Evolutionary conservation across 2,329 filamentous ascomycete genomes (phyloP), one percentile per base, ranked within the genome.

Genomic region (Sclerotinia spermophila): DNA sequence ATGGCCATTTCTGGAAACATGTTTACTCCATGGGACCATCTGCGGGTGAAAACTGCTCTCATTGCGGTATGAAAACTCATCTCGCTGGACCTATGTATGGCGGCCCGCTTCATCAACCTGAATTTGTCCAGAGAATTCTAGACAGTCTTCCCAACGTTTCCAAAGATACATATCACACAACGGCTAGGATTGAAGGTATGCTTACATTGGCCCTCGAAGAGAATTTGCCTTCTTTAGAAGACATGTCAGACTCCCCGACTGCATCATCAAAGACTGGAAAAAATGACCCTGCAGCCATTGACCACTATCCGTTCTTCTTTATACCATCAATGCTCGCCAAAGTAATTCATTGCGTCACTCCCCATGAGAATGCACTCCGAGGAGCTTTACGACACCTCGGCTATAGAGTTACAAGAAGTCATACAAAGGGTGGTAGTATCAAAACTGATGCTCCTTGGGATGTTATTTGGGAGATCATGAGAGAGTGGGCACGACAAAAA

Each of bases 1-100:
- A 83, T 10, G 87, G 87, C 1, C 84, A 85, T 3, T 92, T 90
- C 76, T 95, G 92, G 82, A 97, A 97, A 79, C 90, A 96, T 78
- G 85, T 86, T 0, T 89, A 94, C 73, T 87, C 91, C 0, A 85
- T 91, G 77, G 94, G 86, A 0, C 93, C 94, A 1, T 86, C 87
- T 0, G 83, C 87, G 5, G 86, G 89, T 71, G 84, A 86, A 24
- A 82, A 85, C 53, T 99, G 96, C 80, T 86, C 89, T 72, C 93
- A 98, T 79, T 99, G 96, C 79, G 92, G 91, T 13, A 89, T 87
- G 78, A 95, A 91, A 79, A 96, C 91, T 81, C 96, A 98, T 80
- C 80, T 98, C 21, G 91, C 89, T 6, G 96, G 96, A 2, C 96
- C 96, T 0, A 98, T 99, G 95, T 99, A 94, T 83, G 94, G 88